Evolutionary conservation across 306 rosid genomes (phyloP), one percentile per base, ranked within the genome.

Genomic region (Lathyrus tuberosus): DNA sequence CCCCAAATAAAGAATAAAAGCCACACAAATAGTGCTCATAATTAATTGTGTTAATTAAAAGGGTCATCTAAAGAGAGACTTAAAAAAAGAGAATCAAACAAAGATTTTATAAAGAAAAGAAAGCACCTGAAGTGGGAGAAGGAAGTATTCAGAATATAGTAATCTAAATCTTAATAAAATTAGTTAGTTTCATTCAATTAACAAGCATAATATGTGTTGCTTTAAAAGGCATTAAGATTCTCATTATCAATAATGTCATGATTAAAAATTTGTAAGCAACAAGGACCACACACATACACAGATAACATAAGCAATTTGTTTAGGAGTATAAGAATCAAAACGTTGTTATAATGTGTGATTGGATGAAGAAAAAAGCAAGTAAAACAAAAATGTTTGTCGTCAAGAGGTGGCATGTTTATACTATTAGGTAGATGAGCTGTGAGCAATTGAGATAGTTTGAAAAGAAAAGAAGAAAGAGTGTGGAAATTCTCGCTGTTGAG

Each of bases 101-200:
- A 78, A 47, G 56, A 40, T 47, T 30, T 14, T 48, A 6, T 52
- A 64, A 59, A 43, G 51, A 71, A 41, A 35, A 22, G 3, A 48
- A 13, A 74, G 46, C 84, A 66, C 82, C 84, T 81, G 76, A 70
- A 77, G 78, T 81, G 80, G 86, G 79, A 72, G 71, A 77, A 76
- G 66, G 70, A 73, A 62, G 78, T 26, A 26, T 26, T 26, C 8
- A 28, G 20, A 15, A 11, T 43, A 43, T 12, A 43, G 15, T 44
- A 44, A 35, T 35, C 40, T 35, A 10, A 35, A 35, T 35, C 15
- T 22, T 53, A 53, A 22, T 20, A 35, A 35, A 35, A 6, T 22
- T 22, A 22, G 33, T 2, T 20, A 53, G 15, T 53, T 10, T 53
- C 2, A 30, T 53, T 53, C 4, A 22, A 53, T 53, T 53, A 16